A percentile compares a stretch with the other conserved stretches of the same genome.
phyloP scores from a whole-genome alignment of 495 filamentous ascomycete species.

The Aspergillus nanangensis region DNA sequence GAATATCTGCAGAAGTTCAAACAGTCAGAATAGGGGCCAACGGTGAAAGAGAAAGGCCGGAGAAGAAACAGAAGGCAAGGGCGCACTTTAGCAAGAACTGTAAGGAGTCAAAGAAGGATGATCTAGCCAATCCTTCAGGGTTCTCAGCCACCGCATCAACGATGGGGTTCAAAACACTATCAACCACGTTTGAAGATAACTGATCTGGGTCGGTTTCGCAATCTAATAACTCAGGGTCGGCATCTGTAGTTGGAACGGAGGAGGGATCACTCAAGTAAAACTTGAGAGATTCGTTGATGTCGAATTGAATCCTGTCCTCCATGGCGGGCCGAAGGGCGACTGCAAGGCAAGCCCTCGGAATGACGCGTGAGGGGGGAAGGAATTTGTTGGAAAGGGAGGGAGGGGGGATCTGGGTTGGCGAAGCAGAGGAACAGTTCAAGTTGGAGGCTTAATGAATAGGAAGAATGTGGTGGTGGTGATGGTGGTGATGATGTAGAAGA shows the following conservation, averaged over 20 bases:
- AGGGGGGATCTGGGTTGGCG: constrained; percentile 9
- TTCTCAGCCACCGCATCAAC: constrained; percentile 90
- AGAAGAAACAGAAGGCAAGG: constrained; percentile 52
- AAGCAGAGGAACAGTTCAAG: background rate
- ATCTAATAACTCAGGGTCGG: constrained; percentile 77
- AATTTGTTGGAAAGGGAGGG: constrained; percentile 6
- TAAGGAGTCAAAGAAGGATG: constrained; percentile 80
- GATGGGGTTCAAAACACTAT: constrained; percentile 83
- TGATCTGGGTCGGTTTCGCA: constrained; percentile 90
- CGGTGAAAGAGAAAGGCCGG: constrained; percentile 33
- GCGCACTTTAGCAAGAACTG: constrained; percentile 97
- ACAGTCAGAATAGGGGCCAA: constrained; percentile 57
- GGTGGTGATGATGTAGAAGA: no score
- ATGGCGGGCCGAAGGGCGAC: constrained; percentile 50
- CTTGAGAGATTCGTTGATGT: constrained; percentile 94
- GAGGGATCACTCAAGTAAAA: constrained; percentile 90
- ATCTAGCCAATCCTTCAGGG: constrained; percentile 77
- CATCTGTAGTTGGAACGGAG: constrained; percentile 79
- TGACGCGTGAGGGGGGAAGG: constrained; percentile 5
- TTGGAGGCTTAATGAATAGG: background rate
- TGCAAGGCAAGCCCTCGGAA: constrained; percentile 14
- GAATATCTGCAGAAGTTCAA: constrained; percentile 69
- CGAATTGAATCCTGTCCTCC: constrained; percentile 75
- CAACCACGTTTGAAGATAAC: constrained; percentile 70
- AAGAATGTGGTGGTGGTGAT: background rate